phyloP scores from a whole-genome alignment of 2,329 filamentous ascomycete species.

The Microsporum canis region DNA sequence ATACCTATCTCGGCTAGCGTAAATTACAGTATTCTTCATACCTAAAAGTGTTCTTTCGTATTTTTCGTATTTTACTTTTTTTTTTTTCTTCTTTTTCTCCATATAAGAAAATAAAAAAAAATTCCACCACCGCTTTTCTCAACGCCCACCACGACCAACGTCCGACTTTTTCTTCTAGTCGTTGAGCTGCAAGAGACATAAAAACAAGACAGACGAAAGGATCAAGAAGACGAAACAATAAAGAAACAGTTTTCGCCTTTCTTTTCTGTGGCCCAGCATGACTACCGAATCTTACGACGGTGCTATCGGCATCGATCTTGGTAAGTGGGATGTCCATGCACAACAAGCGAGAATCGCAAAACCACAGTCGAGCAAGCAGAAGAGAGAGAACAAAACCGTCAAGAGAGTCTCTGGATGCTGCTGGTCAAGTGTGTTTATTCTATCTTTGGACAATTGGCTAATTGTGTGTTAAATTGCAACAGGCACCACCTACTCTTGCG shows the following conservation, averaged over 20 bases:
- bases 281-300: conserved; percentile 97
- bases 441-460: conserved; percentile 11
- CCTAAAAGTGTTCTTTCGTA: background rate
- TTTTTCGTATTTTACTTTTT: background rate
- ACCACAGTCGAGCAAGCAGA: background rate
- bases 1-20: background rate
- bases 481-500: conserved; percentile 99
- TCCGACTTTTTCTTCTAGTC: background rate
- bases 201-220: background rate
- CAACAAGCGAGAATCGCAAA: background rate
- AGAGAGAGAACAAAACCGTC: background rate
- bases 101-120: background rate
- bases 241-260: background rate
- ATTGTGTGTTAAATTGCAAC: conserved; percentile 3
- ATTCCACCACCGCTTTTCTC: background rate
- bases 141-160: background rate
- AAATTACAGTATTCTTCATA: background rate
- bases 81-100: background rate
- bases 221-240: background rate
- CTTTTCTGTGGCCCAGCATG: conserved; percentile 50
- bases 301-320: conserved; percentile 99
- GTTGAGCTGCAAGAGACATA: background rate
- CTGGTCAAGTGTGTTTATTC: background rate
- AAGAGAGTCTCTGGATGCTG: background rate
- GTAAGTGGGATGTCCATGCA: conserved; percentile 43